Evolutionary conservation across 768 basidiomycete genomes (phyloP).

Genomic region (Naematelia aurantialba): DNA sequence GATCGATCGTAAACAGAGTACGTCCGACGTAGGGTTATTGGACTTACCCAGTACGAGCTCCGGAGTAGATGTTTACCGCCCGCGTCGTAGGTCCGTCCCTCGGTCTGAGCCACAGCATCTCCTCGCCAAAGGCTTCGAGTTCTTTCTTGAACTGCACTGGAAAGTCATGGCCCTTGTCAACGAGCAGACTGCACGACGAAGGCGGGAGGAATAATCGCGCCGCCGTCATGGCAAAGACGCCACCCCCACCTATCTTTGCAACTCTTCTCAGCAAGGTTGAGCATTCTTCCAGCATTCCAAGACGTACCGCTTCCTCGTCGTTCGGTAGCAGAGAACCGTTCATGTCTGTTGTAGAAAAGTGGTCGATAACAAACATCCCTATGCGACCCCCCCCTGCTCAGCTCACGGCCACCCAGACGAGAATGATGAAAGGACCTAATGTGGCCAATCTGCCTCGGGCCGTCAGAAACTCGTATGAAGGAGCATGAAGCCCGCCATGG

Average conservation of each 20-base stretch:
- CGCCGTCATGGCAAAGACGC: slow-evolving; percentile 37
- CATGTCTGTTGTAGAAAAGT: slow-evolving; percentile 25
- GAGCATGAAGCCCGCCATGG: not conserved
- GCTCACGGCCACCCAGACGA: not conserved
- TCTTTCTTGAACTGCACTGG: slow-evolving; percentile 15
- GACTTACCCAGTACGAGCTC: slow-evolving; percentile 30
- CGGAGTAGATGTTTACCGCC: slow-evolving; percentile 43
- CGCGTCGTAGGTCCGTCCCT: slow-evolving; percentile 32
- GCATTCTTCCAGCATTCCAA: not conserved
- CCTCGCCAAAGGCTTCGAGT: slow-evolving; percentile 18
- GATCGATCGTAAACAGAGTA: not conserved
- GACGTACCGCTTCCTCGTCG: slow-evolving; percentile 31
- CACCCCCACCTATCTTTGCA: slow-evolving; percentile 42
- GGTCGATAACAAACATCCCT: slow-evolving; percentile 48
- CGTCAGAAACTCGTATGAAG: not conserved
- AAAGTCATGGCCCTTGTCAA: slow-evolving; percentile 40
- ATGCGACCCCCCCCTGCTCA: not conserved
- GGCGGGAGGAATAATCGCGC: slow-evolving; percentile 40
- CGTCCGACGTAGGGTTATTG: not conserved
- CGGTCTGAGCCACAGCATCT: slow-evolving; percentile 33
- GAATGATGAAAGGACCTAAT: slow-evolving; percentile 16
- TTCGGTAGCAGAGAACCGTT: slow-evolving; percentile 11
- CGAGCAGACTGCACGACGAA: slow-evolving; percentile 21
- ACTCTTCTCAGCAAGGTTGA: not conserved
- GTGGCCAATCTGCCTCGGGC: slow-evolving; percentile 20